phyloP scores from a whole-genome alignment of 2,329 filamentous ascomycete genomes.

The Amesomyces nigricolor region DNA sequence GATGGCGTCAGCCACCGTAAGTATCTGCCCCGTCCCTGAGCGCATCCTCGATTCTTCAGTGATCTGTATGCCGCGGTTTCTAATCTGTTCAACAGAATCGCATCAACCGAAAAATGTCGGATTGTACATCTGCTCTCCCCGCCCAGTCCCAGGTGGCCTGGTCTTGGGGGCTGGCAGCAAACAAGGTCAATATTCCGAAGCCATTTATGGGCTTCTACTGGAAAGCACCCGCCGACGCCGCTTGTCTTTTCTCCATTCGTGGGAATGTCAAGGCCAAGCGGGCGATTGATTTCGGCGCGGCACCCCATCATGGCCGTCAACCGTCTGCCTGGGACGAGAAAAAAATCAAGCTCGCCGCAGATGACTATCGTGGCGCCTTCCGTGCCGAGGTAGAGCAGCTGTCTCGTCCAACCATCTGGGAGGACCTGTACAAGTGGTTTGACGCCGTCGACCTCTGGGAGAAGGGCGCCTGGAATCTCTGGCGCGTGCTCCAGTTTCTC shows the following conservation, averaged over 20 bases:
- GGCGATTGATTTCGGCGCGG: not conserved
- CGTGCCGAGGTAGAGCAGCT: conserved; percentile 21
- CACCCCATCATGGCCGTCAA: not conserved
- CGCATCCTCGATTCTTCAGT: too few species aligned
- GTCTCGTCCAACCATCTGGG: conserved; percentile 28
- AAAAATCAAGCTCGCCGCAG: conserved; percentile 17
- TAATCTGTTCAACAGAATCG: too few species aligned
- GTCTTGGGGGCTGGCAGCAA: not conserved
- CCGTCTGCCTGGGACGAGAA: conserved; percentile 6
- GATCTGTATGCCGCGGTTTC: too few species aligned
- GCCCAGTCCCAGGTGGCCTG: not conserved
- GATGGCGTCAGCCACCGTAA: not conserved
- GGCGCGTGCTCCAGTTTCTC: conserved; percentile 33
- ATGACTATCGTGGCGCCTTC: not conserved
- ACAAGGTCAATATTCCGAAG: not conserved
- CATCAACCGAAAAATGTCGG: too few species aligned
- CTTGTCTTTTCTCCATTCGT: conserved; percentile 18
- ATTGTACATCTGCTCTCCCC: not conserved
- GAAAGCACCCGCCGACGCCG: conserved; percentile 28
- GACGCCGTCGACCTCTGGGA: conserved; percentile 44
- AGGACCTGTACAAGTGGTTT: conserved; percentile 43
- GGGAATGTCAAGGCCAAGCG: conserved; percentile 5
- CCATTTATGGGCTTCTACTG: conserved; percentile 34
- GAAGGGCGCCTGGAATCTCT: conserved; percentile 44
- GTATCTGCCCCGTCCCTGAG: too few species aligned